These are phyloP conservation scores for Roridomyces roridus DNA, from an alignment of 768 basidiomycete genomes.

Conservation along the genomic window DNA sequence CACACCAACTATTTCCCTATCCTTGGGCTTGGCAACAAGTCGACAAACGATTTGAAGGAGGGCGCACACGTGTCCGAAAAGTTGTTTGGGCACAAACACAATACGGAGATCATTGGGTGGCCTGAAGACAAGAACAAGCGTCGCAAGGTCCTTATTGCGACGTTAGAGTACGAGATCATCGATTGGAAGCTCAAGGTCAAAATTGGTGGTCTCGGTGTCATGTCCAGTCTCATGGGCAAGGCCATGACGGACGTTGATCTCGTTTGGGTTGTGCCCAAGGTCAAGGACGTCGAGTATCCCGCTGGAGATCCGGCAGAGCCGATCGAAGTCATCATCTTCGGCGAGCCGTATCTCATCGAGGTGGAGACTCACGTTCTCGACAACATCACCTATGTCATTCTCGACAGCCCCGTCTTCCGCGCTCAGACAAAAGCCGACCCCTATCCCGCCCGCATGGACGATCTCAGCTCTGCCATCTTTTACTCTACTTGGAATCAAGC, in stretches of 20 bases:
- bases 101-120: conserved; percentile 90
- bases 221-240: conserved; percentile 97
- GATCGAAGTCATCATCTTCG: conserved; percentile 95
- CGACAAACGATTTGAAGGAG: conserved; percentile 76
- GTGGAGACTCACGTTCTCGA: conserved; percentile 92
- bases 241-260: conserved; percentile 97
- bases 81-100: conserved; percentile 67
- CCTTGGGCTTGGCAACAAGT: conserved; percentile 72
- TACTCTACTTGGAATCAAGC: conserved; percentile 99
- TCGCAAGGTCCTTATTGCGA: conserved; percentile 89
- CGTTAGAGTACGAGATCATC: conserved; percentile 94
- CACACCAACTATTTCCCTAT: conserved; percentile 89
- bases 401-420: conserved; percentile 95
- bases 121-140: conserved; percentile 92
- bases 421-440: conserved; percentile 96
- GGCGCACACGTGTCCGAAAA: conserved; percentile 70
- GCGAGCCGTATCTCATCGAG: conserved; percentile 94
- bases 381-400: conserved; percentile 94
- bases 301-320: conserved; percentile 91
- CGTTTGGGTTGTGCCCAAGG: conserved; percentile 93
- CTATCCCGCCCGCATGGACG: conserved; percentile 97
- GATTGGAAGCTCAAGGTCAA: conserved; percentile 99
- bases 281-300: conserved; percentile 94
- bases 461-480: conserved; percentile 94
- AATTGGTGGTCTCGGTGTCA: conserved; percentile 96